Evolutionary conservation across 768 basidiomycete species (phyloP).

Genomic region (Myochromella boudieri): DNA sequence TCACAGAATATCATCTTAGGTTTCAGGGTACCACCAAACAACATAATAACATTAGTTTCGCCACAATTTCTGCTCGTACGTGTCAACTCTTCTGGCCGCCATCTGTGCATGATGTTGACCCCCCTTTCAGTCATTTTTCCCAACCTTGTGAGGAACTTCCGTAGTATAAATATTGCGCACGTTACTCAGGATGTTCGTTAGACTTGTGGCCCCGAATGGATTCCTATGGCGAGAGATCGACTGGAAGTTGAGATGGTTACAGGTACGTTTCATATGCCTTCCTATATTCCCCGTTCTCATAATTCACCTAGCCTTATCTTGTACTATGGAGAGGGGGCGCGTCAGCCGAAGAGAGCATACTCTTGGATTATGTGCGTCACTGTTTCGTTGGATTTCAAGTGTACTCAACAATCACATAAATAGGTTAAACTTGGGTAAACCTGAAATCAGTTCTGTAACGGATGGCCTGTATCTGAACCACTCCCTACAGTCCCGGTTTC

Average conservation of each 20-base stretch:
- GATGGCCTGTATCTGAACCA: slow-evolving; percentile 4
- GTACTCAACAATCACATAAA: not conserved
- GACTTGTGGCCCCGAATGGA: slow-evolving; percentile 49
- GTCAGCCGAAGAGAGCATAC: slow-evolving; percentile 56
- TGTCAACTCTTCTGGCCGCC: not conserved
- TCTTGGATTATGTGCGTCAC: slow-evolving; percentile 61
- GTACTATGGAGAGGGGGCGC: slow-evolving; percentile 51
- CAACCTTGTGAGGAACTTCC: slow-evolving; percentile 38
- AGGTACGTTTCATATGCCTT: slow-evolving; percentile 37
- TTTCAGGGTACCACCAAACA: slow-evolving; percentile 48
- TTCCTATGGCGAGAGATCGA: slow-evolving; percentile 52
- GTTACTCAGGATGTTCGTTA: slow-evolving; percentile 14
- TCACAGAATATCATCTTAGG: slow-evolving; percentile 35
- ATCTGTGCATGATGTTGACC: slow-evolving; percentile 1
- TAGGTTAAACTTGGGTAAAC: slow-evolving; percentile 46
- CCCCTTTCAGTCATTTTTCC: slow-evolving; percentile 54
- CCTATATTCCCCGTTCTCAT: slow-evolving; percentile 3
- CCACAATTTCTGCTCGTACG: slow-evolving; percentile 44
- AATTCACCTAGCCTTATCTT: slow-evolving; percentile 57
- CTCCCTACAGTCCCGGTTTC: slow-evolving; percentile 37
- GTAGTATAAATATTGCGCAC: not conserved
- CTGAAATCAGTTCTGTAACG: slow-evolving; percentile 1
- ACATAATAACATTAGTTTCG: slow-evolving; percentile 50
- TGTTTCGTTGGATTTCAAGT: not conserved
- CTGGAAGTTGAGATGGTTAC: slow-evolving; percentile 54